Percentiles rank a stretch among this genome's conserved stretches.
These are phyloP conservation scores for Vaucheria bursata DNA, from an alignment of 352 stramenopile species.

Conservation along the genomic window DNA sequence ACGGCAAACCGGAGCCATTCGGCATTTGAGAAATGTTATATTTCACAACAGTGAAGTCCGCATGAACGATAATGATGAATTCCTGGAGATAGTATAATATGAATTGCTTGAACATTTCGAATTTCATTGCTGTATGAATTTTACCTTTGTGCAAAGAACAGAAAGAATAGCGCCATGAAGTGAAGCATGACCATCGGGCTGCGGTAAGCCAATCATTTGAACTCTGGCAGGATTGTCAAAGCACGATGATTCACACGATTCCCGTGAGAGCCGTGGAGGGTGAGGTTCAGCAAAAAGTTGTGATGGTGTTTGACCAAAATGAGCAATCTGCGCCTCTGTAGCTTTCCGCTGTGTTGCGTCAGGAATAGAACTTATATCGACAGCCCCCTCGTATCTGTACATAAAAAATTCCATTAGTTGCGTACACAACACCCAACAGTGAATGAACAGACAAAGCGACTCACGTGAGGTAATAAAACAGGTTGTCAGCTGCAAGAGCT, in stretches of 20 bases:
- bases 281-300: constrained; percentile 54
- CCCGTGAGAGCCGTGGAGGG: constrained; percentile 44
- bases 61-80: neutral
- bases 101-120: too few species aligned
- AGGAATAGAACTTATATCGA: constrained; percentile 88
- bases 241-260: constrained; percentile 16
- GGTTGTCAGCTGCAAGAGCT: constrained; percentile 84
- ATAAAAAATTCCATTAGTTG: too few species aligned
- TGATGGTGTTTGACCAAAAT: constrained; percentile 57
- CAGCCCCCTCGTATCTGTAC: constrained; percentile 97
- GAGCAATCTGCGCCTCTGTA: constrained; percentile 53
- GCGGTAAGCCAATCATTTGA: neutral
- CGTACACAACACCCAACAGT: neutral
- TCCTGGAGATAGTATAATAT: too few species aligned
- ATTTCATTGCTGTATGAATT: too few species aligned
- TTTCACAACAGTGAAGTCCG: neutral
- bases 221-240: constrained; percentile 8
- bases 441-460: neutral
- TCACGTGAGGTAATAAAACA: constrained; percentile 94
- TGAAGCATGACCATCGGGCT: neutral
- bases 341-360: constrained; percentile 46
- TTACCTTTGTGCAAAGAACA: neutral
- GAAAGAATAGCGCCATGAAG: neutral
- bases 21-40: neutral
- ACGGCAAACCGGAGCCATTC: neutral